Evolutionary conservation across 306 rosid species (phyloP).

Genomic region (Vicia faba): DNA sequence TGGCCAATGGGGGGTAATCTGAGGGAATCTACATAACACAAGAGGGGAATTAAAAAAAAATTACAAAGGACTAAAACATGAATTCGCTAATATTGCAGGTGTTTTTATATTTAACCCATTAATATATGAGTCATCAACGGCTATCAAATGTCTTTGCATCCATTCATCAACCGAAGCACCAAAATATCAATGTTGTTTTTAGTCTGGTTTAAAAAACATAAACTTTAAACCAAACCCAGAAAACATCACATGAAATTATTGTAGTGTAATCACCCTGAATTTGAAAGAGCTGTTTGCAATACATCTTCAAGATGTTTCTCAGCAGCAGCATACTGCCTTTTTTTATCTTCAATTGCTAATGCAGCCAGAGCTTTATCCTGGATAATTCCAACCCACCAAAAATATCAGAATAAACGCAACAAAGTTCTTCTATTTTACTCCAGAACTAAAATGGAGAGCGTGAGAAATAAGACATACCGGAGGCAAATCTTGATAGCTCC

Average conservation of each 20-base stretch:
- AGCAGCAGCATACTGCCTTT: constrained; percentile 86
- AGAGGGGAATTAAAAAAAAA: too few species aligned
- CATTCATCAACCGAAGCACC: background rate
- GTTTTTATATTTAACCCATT: too few species aligned
- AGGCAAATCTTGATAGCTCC: constrained; percentile 96
- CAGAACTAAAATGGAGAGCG: constrained; percentile 4
- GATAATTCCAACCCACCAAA: constrained; percentile 33
- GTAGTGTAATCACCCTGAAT: constrained; percentile 43
- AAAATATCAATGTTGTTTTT: constrained; percentile 21
- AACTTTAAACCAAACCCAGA: background rate
- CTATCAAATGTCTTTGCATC: background rate
- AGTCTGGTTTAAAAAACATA: background rate
- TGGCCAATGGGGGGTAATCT: too few species aligned
- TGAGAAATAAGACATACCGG: constrained; percentile 55
- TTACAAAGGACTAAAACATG: too few species aligned
- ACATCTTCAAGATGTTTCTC: constrained; percentile 95
- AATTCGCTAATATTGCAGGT: too few species aligned
- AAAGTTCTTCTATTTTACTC: constrained; percentile 1
- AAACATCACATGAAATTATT: background rate
- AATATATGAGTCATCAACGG: background rate
- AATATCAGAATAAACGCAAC: constrained; percentile 20
- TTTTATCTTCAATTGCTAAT: constrained; percentile 95
- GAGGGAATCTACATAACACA: too few species aligned
- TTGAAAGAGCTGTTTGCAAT: constrained; percentile 80
- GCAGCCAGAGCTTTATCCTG: constrained; percentile 99